Conservation (phyloP, 495 filamentous ascomycete species). For the Penicillium arizonense region DNA sequence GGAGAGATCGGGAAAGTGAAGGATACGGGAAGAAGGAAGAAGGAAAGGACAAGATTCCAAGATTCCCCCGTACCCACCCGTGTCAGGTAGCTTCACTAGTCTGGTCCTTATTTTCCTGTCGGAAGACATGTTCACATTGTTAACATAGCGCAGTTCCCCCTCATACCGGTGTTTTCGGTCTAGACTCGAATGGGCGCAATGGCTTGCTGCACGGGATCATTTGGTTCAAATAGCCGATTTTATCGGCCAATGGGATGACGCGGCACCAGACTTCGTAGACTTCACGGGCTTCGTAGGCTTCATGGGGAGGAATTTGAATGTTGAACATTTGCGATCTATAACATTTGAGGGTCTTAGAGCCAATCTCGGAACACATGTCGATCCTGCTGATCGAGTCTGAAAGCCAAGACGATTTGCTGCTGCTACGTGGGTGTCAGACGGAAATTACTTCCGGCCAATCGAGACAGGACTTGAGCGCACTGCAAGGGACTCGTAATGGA, state of each 20-base stretch:
- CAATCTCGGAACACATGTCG: neutral
- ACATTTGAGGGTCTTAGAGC: too few species aligned
- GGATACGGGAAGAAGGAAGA: neutral
- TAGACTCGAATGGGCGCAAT: neutral
- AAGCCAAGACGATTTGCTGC: too few species aligned
- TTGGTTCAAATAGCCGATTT: slow-evolving; percentile 1
- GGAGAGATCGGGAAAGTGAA: neutral
- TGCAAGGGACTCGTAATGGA: neutral
- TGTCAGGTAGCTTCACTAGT: neutral
- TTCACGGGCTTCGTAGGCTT: neutral
- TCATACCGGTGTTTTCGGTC: neutral
- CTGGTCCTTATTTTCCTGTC: neutral
- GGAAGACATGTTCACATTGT: neutral
- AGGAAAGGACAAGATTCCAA: neutral
- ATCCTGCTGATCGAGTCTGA: neutral
- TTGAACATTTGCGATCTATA: too few species aligned
- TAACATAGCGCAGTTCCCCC: neutral
- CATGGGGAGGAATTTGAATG: neutral
- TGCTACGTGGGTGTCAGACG: too few species aligned
- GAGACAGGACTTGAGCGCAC: neutral
- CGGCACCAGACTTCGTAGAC: neutral
- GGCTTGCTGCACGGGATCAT: neutral
- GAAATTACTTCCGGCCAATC: neutral
- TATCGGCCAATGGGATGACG: neutral
- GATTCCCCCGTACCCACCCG: neutral